Base-by-base conservation (phyloP, 768 basidiomycete species). In the Wakefieldia striispora region DNA sequence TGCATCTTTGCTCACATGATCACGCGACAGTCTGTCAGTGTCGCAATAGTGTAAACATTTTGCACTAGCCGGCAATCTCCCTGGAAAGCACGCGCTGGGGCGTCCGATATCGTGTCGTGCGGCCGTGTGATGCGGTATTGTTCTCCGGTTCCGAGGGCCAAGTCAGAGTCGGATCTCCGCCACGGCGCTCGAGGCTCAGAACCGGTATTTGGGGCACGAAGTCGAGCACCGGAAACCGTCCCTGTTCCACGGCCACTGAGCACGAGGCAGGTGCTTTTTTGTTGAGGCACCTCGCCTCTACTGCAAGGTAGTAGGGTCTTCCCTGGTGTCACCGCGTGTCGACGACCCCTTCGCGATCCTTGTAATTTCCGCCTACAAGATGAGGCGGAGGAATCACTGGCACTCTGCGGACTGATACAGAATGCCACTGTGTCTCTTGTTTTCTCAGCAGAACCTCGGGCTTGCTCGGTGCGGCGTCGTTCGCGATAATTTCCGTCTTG, bases 121-220 rank as follows among this genome's bases (percentile, higher is more conserved):
- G 19, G 40, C 38, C 46, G 44, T 47, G 43, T 45, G 49, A 43
- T 31, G 39, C 37, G 14, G 38, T 17, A 14, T 6, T 48, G 47
- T 49, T 40, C 29, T 52, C 50, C 64, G 59, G 63, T 47, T 53
- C 64, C 62, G 64, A 64, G 55, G 58, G 38, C 23, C 51, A 34
- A 45, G 49, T 20, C 57, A 49, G 53, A 54, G 49, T 20, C 57
- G 47, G 53, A 55, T 54, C 51, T 46, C 51, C 31, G 40, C 42
- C 27, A 57, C 27, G 41, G 36, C 27, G 43, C 42, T 51, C 38
- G 45, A 45, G 45, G 40, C 33, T 51, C 20, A 31, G 36, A 34
- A 29, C 27, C 29, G 48, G 53, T 40, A 31, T 47, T 51, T 43
- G 35, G 50, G 47, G 50, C 37, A 43, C 40, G 45, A 46, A 31